Conservation (phyloP, 495 filamentous ascomycete species). For the Niebla homalea region DNA sequence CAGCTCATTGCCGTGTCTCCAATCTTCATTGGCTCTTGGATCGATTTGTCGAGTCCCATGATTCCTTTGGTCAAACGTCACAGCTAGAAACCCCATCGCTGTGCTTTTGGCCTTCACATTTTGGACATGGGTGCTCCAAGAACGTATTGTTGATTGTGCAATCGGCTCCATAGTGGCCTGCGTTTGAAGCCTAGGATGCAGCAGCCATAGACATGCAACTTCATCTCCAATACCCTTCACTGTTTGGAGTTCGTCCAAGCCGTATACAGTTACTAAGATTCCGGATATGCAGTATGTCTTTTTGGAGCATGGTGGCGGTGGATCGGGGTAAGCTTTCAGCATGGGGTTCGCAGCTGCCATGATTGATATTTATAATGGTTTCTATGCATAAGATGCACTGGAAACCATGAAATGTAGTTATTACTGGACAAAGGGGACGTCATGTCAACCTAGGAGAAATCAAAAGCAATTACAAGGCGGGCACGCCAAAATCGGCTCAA, state of each 20-base stretch:
- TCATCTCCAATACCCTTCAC: constrained; percentile 25
- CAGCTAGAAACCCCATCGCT: constrained; percentile 51
- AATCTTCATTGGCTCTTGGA: constrained; percentile 50
- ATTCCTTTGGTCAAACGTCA: constrained; percentile 81
- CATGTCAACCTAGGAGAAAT: too few relatives aligned
- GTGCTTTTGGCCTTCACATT: constrained; percentile 15
- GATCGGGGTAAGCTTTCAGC: constrained; percentile 15
- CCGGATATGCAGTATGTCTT: constrained; percentile 57
- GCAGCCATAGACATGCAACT: constrained; percentile 70
- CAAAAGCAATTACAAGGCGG: too few relatives aligned
- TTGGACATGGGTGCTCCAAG: constrained; percentile 38
- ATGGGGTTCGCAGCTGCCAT: constrained; percentile 21
- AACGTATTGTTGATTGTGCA: constrained; percentile 38
- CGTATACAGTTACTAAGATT: constrained; percentile 63
- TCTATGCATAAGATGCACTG: too few relatives aligned
- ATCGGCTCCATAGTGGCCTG: constrained; percentile 57
- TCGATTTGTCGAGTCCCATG: constrained; percentile 62
- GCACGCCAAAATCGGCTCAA: too few relatives aligned
- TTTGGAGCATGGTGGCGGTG: constrained; percentile 39
- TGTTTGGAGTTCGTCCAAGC: constrained; percentile 54
- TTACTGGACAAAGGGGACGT: too few relatives aligned
- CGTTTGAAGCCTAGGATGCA: constrained; percentile 60
- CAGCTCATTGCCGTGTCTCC: constrained; percentile 63
- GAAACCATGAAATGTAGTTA: too few relatives aligned
- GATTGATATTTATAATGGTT: neutral